A percentile compares a stretch with the other conserved stretches of the same genome.
Evolutionary conservation across 1,284 basidiomycete genomes (phyloP).

Genomic region (Puccinia coronata): DNA sequence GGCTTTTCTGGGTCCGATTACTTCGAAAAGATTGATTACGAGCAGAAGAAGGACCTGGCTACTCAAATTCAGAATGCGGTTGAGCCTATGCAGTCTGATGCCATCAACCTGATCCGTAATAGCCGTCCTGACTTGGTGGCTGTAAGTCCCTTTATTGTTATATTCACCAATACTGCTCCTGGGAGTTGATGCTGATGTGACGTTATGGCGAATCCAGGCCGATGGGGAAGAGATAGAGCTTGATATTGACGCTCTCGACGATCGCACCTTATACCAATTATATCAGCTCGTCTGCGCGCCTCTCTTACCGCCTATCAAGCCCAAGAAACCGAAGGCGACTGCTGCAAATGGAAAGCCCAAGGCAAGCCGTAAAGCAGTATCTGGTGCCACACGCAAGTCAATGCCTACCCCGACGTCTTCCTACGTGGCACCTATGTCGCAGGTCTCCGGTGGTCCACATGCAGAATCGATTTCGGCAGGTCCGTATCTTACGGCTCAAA

Average conservation of each 20-base stretch:
- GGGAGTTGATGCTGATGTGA: slow-evolving; percentile 3
- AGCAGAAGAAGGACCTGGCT: slow-evolving; percentile 93
- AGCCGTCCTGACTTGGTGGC: slow-evolving; percentile 72
- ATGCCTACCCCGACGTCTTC: neutral
- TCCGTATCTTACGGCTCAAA: neutral
- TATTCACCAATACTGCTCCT: too few relatives aligned
- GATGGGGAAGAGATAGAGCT: slow-evolving; percentile 94
- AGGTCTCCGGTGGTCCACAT: neutral
- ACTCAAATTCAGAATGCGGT: slow-evolving; percentile 82
- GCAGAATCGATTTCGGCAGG: neutral
- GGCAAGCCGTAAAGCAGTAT: neutral
- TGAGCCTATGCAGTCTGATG: slow-evolving; percentile 74
- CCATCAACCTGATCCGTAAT: slow-evolving; percentile 89
- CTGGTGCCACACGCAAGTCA: slow-evolving; percentile 18
- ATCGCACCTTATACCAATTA: slow-evolving; percentile 78
- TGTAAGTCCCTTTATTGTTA: slow-evolving; percentile 68
- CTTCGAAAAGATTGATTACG: slow-evolving; percentile 79
- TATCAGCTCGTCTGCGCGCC: slow-evolving; percentile 86
- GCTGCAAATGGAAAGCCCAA: slow-evolving; percentile 32
- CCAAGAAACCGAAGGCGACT: slow-evolving; percentile 14
- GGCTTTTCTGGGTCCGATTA: slow-evolving; percentile 44
- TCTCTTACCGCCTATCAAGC: slow-evolving; percentile 59
- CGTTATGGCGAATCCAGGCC: slow-evolving; percentile 60
- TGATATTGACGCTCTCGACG: slow-evolving; percentile 85
- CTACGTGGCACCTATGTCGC: neutral